Evolutionary conservation across 257 asterid species (phyloP), one percentile per base, ranked within the genome.

Genomic region (Nicotiana undulata): DNA sequence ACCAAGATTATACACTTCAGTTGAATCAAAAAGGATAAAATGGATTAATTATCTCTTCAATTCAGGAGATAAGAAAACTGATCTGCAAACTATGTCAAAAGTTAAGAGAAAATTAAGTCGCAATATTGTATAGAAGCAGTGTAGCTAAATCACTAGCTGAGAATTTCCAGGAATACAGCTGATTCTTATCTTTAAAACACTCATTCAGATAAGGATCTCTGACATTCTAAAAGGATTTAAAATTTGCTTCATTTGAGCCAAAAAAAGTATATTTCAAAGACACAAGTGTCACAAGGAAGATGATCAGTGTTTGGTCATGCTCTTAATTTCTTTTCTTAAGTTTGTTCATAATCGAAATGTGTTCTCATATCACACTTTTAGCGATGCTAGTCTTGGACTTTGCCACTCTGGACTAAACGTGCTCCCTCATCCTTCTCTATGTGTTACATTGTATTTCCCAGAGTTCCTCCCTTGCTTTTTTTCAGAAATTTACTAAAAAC

Each of bases 11-110:
- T 31, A 72, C 40, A 72, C 40, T 56, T 74, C 40, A 46, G 60
- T 15, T 46, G 79, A 51, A 74, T 51, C 28, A 49, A 44, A 74
- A 44, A 74, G 79, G 79, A 74, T 74, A 74, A 74, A 49, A 20
- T 49, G 44, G 61, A 51, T 16, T 26, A 49, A 26, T 26, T 26
- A 49, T 74, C 26, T 74, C 79, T 24, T 24, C 61, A 44, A 72
- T 49, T 49, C 55, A 74, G 40, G 26, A 49, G 79, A 74, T 46
- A 46, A 44, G 78, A 46, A 22, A 72, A 24, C 60, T 46, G 22
- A 46, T 24, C 22, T n/a, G 60, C 10, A 22, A 51, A 24, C n/a
- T 72, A 24, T 15, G 78, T 60, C 58, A 72, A 52, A 46, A 24
- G 24, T 46, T 70, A 70, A 70, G 59, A 70, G 60, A 70, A 37